Evolutionary conservation across 441 rosid species (phyloP).

Genomic region (Erodium texanum): DNA sequence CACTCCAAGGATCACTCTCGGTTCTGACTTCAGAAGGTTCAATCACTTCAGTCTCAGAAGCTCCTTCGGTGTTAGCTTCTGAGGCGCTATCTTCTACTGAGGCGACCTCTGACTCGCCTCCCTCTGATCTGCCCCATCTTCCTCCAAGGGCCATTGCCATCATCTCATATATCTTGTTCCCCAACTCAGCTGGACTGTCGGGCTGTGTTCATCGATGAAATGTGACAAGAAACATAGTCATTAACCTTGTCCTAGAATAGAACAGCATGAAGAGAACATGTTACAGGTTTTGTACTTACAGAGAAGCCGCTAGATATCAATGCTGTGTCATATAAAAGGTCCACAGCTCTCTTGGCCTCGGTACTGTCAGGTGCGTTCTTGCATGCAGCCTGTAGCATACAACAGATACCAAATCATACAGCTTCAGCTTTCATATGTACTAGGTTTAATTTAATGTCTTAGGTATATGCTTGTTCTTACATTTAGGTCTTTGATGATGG

Average conservation of each 20-base stretch:
- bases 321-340: constrained; percentile 83
- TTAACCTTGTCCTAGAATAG: not conserved
- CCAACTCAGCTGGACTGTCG: constrained; percentile 87
- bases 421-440: not conserved
- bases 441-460: not conserved
- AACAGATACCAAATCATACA: constrained; percentile 7
- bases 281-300: constrained; percentile 32
- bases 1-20: constrained; percentile 79
- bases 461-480: constrained; percentile 33
- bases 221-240: not conserved
- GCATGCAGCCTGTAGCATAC: constrained; percentile 69
- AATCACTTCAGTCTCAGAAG: constrained; percentile 46
- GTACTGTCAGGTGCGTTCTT: constrained; percentile 70
- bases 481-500: constrained; percentile 77
- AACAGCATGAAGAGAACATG: not conserved
- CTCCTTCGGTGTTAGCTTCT: constrained; percentile 11
- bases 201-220: constrained; percentile 51
- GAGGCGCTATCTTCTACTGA: constrained; percentile 23
- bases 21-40: constrained; percentile 91
- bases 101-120: too few relatives aligned
- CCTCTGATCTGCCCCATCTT: constrained; percentile 69
- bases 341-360: constrained; percentile 89
- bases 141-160: constrained; percentile 98
- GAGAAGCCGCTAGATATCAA: constrained; percentile 90
- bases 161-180: constrained; percentile 93